phyloP scores from a whole-genome alignment of 495 filamentous ascomycete genomes.

The Neurospora sp. region DNA sequence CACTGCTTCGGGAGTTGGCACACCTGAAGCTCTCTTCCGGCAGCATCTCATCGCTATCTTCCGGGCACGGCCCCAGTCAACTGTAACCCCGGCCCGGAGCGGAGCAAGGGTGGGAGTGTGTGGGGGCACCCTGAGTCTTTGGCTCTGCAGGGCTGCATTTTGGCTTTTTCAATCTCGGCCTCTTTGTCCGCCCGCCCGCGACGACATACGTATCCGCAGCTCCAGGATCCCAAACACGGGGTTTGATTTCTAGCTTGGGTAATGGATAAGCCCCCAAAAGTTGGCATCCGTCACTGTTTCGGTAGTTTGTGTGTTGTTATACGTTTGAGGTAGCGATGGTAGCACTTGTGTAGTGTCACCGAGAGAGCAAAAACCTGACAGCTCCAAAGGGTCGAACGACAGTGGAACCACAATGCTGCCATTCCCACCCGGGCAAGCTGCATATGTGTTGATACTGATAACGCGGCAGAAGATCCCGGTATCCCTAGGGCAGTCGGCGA shows the following conservation, averaged over 20 bases:
- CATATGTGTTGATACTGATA: neutral
- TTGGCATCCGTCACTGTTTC: neutral
- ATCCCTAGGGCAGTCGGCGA: neutral
- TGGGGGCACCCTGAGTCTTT: neutral
- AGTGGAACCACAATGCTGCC: neutral
- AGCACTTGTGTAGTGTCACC: neutral
- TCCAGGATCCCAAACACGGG: neutral
- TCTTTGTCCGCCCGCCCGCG: neutral
- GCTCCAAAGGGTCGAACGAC: neutral
- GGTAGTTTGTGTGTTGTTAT: neutral
- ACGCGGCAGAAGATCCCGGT: neutral
- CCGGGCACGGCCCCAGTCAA: neutral
- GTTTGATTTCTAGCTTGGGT: neutral
- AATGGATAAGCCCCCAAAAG: neutral
- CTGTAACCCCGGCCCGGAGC: neutral
- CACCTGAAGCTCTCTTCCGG: neutral
- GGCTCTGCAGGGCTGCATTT: constrained; percentile 7
- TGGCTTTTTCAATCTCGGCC: neutral
- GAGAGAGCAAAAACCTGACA: neutral
- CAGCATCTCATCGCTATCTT: neutral
- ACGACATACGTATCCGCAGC: neutral
- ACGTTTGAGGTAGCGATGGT: neutral
- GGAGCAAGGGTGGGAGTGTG: neutral
- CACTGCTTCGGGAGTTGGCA: neutral
- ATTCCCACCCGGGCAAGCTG: neutral